Percentiles rank a stretch among this genome's conserved stretches.
Evolutionary conservation across 805 yeast species (phyloP).

Genomic region (Cyberlindnera mississippiensis): DNA sequence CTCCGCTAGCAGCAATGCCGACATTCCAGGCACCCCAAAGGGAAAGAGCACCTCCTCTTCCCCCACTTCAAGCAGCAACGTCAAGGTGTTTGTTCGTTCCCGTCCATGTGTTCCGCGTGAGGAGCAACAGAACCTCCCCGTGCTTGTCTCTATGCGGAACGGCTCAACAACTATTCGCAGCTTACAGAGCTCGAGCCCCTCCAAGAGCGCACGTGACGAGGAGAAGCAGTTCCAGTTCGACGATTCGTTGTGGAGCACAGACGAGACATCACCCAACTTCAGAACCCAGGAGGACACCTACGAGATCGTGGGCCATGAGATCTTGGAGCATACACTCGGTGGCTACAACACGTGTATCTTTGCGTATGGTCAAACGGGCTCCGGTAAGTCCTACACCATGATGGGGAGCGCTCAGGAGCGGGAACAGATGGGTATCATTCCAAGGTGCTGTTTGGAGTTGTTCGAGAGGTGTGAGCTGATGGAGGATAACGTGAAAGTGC

Average conservation of each 20-base stretch:
- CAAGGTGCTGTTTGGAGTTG: slow-evolving; percentile 51
- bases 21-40: neutral
- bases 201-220: slow-evolving; percentile 8
- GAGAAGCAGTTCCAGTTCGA: slow-evolving; percentile 46
- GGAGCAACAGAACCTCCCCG: slow-evolving; percentile 8
- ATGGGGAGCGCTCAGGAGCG: slow-evolving; percentile 48
- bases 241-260: slow-evolving; percentile 47
- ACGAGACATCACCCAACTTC: slow-evolving; percentile 27
- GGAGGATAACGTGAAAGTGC: slow-evolving; percentile 34
- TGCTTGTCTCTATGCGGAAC: slow-evolving; percentile 21
- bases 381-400: slow-evolving; percentile 86
- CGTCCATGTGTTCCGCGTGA: slow-evolving; percentile 37
- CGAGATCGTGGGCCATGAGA: slow-evolving; percentile 49
- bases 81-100: slow-evolving; percentile 50
- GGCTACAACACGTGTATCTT: slow-evolving; percentile 74
- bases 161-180: slow-evolving; percentile 13
- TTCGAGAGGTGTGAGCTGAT: slow-evolving; percentile 36
- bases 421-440: slow-evolving; percentile 64
- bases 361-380: slow-evolving; percentile 81
- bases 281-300: slow-evolving; percentile 51
- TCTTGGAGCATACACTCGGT: slow-evolving; percentile 57
- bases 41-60: too few relatives aligned
- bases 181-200: slow-evolving; percentile 12
- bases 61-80: slow-evolving; percentile 23
- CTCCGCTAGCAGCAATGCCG: neutral